Percentiles rank a stretch among this genome's conserved stretches.
Evolutionary conservation across 2,329 filamentous ascomycete genomes (phyloP).

Genomic region (Seiridium unicorne): DNA sequence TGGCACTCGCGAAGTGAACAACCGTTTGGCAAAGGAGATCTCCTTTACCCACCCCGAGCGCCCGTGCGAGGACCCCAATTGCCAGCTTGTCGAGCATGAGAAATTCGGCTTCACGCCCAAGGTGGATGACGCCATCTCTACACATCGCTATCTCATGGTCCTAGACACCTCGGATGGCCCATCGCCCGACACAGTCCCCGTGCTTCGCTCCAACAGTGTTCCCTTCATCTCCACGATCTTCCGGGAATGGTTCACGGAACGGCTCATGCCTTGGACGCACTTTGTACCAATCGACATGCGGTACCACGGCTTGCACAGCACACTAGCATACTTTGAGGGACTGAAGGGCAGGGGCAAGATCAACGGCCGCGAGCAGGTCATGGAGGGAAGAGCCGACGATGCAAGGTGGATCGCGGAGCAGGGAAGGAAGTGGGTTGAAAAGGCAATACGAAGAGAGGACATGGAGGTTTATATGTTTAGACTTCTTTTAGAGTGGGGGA

Average conservation of each 20-base stretch:
- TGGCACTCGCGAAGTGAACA: conserved; percentile 50
- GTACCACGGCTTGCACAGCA: conserved; percentile 71
- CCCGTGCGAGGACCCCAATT: conserved; percentile 49
- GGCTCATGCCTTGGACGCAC: conserved; percentile 74
- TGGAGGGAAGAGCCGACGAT: conserved; percentile 50
- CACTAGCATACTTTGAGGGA: conserved; percentile 71
- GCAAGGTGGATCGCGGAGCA: conserved; percentile 64
- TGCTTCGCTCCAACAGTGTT: conserved; percentile 63
- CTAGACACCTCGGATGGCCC: conserved; percentile 70
- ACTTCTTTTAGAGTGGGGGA: conserved; percentile 73
- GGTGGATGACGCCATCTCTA: conserved; percentile 51
- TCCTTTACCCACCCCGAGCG: conserved; percentile 56
- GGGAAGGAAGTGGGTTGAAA: conserved; percentile 63
- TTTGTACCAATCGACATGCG: conserved; percentile 76
- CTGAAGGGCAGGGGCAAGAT: conserved; percentile 41
- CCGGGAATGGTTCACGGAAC: conserved; percentile 75
- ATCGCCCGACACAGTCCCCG: conserved; percentile 56
- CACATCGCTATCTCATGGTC: conserved; percentile 69
- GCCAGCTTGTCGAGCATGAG: conserved; percentile 49
- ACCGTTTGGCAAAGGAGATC: conserved; percentile 52
- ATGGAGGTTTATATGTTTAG: conserved; percentile 81
- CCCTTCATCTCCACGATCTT: conserved; percentile 73
- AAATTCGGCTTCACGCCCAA: conserved; percentile 44
- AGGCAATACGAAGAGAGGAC: conserved; percentile 66
- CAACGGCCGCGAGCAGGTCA: conserved; percentile 43